Evolutionary conservation across 2,329 filamentous ascomycete genomes (phyloP), one percentile per base, ranked within the genome.

Genomic region (Venturia carpophila): DNA sequence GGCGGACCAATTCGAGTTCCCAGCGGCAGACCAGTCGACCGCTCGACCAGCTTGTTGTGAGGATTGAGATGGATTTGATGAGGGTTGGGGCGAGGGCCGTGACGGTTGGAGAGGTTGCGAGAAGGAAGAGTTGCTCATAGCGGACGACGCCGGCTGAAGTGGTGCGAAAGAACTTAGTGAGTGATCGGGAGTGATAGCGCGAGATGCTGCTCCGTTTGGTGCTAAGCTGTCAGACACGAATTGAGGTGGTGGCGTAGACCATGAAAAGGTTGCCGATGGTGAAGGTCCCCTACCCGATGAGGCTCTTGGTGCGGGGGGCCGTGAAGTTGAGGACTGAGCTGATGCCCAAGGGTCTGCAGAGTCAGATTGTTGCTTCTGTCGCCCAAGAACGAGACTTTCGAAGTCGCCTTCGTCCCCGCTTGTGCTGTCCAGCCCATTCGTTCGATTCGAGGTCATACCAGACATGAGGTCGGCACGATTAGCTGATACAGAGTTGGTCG

Each of bases 301-400:
- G 66, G 67, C 27, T 70, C 73, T 64, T 71, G 43, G 73, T 21
- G 64, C 67, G 17, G 70, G 65, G 19, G 74, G 68, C 17, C 72
- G 69, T 10, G 72, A 73, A n/a, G 75, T 67, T 6, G 72, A 70
- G 3, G 73, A 72, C 1, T 72, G 70, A 11, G 73, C 69, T 27
- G 72, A 70, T n/a, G 73, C 71, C 2, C 78, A 72, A 66, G 74
- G 73, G 30, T 79, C 78, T 68, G 80, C 76, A 42, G 74, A 66
- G 60, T 80, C 76, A 72, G 75, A 37, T 76, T 60, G 45, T 71
- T 69, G n/a, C 27, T 58, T 60, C 43, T 81, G 78, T 65, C 84
- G 85, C 10, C 93, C 93, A 71, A 95, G 91, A 63, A 99, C 92
- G 2, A 99, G 84, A 1, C 85, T 85, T 74, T 96, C 92, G 71